phyloP scores from a whole-genome alignment of 2,329 filamentous ascomycete species.

The Clonostachys chloroleuca region DNA sequence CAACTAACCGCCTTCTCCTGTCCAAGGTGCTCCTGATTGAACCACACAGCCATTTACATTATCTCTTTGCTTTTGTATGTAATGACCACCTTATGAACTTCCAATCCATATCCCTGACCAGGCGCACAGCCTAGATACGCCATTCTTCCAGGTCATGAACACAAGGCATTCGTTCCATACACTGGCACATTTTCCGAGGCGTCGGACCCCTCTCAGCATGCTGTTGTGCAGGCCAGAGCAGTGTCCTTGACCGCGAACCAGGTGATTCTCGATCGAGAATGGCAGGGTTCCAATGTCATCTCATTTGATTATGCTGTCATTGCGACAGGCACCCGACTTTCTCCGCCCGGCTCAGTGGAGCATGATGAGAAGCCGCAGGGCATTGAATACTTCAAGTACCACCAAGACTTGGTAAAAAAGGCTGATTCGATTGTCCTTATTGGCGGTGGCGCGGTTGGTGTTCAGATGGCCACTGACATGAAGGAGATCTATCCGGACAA shows the following conservation, averaged over 20 bases:
- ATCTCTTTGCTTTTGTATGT: slow-evolving; percentile 37
- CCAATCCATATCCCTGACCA: no score
- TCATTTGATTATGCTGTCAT: slow-evolving; percentile 52
- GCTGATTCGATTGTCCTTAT: slow-evolving; percentile 42
- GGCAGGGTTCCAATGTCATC: slow-evolving; percentile 15
- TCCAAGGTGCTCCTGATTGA: slow-evolving; percentile 36
- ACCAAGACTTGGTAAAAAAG: slow-evolving; percentile 38
- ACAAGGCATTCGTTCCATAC: slow-evolving; percentile 59
- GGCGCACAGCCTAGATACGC: slow-evolving; percentile 46
- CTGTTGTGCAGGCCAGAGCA: slow-evolving; percentile 24
- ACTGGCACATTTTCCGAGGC: slow-evolving; percentile 19
- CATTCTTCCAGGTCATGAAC: slow-evolving; percentile 46
- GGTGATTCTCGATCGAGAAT: slow-evolving; percentile 21
- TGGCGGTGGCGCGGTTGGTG: slow-evolving; percentile 57
- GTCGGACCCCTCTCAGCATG: slow-evolving; percentile 35
- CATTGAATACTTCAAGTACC: slow-evolving; percentile 22
- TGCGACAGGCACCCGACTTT: slow-evolving; percentile 52
- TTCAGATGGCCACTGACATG: slow-evolving; percentile 56
- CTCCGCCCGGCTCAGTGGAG: slow-evolving; percentile 34
- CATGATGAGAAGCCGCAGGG: slow-evolving; percentile 36
- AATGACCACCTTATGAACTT: no score
- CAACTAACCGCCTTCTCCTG: no score
- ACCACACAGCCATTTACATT: slow-evolving; percentile 56
- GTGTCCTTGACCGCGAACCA: slow-evolving; percentile 31
- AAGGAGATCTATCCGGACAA: slow-evolving; percentile 53